Percentiles rank a stretch among this genome's conserved stretches.
Evolutionary conservation across 257 asterid species (phyloP).

Genomic region (Cinchona pubescens): DNA sequence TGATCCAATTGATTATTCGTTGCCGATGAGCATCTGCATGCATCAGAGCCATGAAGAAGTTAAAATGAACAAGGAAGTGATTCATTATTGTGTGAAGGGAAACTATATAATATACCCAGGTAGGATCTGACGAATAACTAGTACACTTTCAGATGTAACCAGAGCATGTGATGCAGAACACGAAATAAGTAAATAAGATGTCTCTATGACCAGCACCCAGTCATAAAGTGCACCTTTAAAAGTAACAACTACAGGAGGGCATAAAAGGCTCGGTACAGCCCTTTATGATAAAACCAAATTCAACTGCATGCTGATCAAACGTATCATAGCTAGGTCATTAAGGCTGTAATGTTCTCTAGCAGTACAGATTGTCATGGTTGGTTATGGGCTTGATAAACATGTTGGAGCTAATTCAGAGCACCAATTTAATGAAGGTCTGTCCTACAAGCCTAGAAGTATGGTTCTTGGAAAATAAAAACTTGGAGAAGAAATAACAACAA

Average conservation of each 20-base stretch:
- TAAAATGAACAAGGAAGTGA: neutral
- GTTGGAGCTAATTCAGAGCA: neutral
- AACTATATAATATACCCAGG: neutral
- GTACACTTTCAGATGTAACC: neutral
- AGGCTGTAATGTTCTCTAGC: neutral
- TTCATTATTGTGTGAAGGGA: neutral
- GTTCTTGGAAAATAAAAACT: neutral
- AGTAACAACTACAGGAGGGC: neutral
- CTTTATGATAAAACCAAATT: neutral
- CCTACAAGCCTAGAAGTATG: neutral
- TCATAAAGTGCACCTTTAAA: neutral
- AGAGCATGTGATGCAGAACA: neutral
- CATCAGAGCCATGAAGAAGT: slow-evolving; percentile 1
- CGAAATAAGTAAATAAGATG: slow-evolving; percentile 2
- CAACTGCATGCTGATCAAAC: neutral
- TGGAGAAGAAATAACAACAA: neutral
- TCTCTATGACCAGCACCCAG: neutral
- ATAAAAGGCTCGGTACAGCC: neutral
- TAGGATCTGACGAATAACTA: neutral
- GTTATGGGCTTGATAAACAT: neutral
- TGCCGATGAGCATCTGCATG: slow-evolving; percentile 58
- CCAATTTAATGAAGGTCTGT: neutral
- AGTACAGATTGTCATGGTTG: neutral
- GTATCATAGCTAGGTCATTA: neutral
- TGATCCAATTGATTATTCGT: slow-evolving; percentile 58